Conservation (phyloP, 176 grass and related monocot genomes). For the Panicum miliaceum region DNA sequence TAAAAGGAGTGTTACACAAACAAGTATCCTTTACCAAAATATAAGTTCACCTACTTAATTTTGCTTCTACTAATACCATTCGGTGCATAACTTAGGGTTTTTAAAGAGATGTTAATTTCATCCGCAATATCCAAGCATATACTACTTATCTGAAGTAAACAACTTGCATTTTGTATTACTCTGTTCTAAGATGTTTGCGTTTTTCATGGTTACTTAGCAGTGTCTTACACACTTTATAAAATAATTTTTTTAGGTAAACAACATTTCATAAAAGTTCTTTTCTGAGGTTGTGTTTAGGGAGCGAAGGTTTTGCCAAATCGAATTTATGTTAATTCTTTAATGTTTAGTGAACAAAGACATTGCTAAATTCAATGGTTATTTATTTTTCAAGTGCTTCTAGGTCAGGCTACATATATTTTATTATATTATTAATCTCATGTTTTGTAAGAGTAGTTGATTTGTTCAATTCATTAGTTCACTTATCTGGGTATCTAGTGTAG, state of each 20-base stretch:
- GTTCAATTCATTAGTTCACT: conserved; percentile 21
- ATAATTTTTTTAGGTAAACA: background rate
- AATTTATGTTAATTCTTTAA: background rate
- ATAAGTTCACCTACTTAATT: conserved; percentile 12
- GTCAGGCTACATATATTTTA: background rate
- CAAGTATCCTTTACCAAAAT: conserved; percentile 57
- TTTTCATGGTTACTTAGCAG: conserved; percentile 24
- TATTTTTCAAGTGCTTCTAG: background rate
- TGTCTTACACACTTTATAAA: conserved; percentile 15
- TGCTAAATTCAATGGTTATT: background rate
- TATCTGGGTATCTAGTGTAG: conserved; percentile 15
- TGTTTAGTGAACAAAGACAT: conserved; percentile 3
- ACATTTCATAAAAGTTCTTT: background rate
- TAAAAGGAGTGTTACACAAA: conserved; percentile 60
- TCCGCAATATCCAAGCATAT: background rate
- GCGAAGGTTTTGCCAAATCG: too few species aligned
- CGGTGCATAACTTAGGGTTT: conserved; percentile 23
- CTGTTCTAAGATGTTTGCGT: background rate
- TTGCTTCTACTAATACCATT: background rate
- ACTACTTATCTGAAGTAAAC: background rate
- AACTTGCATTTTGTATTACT: background rate
- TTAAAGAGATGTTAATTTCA: background rate
- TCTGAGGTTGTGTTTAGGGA: too few species aligned
- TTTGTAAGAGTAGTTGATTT: background rate
- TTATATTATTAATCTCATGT: conserved; percentile 19